Base-by-base conservation (phyloP, 169 alveolate genomes). In the Plasmodium gallinaceum region DNA sequence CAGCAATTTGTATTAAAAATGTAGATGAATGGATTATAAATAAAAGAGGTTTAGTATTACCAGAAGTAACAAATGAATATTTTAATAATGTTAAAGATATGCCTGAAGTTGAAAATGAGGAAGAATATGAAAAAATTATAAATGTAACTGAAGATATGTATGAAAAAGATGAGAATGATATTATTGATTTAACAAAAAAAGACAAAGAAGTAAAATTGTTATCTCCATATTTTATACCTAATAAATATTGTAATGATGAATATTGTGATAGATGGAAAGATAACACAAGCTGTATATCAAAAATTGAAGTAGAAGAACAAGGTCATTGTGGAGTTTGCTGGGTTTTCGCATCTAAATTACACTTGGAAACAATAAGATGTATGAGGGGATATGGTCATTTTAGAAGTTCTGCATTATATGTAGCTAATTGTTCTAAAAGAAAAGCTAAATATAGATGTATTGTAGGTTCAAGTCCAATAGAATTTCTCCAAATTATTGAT, bases 341-440 rank as follows among this genome's bases (percentile, higher is more conserved):
- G 92, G 24, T 85, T 6, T 85, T 70, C 45, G 85, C 92, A 58
- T 58, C 87, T 60, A 85, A 70, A 14, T 85, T 85, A 70, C 92
- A 85, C 24, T n/a, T 85, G n/a, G 92, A 85, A 70, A 68, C 87
- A 37, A 62, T 85, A n/a, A 85, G 85, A 45, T 85, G 92, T 22
- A 85, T 85, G 92, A 85, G 87, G 26, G 92, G 92, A 24, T 85
- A 85, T 85, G 92, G 87, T 14, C 87, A 68, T 51, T 71, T 58
- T 43, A 60, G 76, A 20, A 71, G 87, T 16, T 85, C 92, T n/a
- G 75, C 92, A 26, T 46, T 85, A 24, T 85, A 39, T 58, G 70
- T 85, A 7, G 92, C 87, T 14, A 68, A 85, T 16, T 85, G 92
- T 51, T 62, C 80, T 1, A 22, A 54, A 0, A 66, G 83, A 51